phyloP scores from a whole-genome alignment of 2,329 filamentous ascomycete species.

The Colletotrichum filicis region DNA sequence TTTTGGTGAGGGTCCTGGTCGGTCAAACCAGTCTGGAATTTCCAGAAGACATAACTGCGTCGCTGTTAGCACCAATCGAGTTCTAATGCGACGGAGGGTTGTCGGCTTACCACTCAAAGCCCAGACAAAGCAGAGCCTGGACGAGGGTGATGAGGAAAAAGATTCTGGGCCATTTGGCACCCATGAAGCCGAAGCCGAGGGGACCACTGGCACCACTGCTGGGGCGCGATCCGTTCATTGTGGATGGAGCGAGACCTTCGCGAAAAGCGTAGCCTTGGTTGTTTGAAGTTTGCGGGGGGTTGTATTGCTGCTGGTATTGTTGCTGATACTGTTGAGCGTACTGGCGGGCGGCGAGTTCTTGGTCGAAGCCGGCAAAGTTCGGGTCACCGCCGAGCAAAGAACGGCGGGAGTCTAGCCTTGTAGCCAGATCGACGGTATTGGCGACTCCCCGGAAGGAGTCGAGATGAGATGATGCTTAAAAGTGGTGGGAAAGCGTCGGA shows the following conservation, averaged over 20 bases:
- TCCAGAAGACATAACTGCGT: constrained; percentile 85
- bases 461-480: constrained; percentile 24
- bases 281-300: constrained; percentile 39
- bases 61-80: background rate
- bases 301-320: constrained; percentile 35
- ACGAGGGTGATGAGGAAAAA: constrained; percentile 80
- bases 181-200: constrained; percentile 75
- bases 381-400: constrained; percentile 52
- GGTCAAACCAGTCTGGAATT: constrained; percentile 76
- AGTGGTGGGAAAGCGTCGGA: constrained; percentile 13
- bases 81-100: background rate
- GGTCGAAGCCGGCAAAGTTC: constrained; percentile 43
- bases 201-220: constrained; percentile 36
- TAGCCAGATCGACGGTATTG: constrained; percentile 46
- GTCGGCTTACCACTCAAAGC: constrained; percentile 82
- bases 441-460: constrained; percentile 45
- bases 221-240: constrained; percentile 39
- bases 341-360: constrained; percentile 39
- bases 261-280: constrained; percentile 45
- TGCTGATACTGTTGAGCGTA: constrained; percentile 40
- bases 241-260: constrained; percentile 48
- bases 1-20: constrained; percentile 38
- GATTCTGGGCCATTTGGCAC: constrained; percentile 86
- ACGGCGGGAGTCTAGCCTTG: constrained; percentile 53
- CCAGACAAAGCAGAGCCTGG: constrained; percentile 84